Evolutionary conservation across 257 asterid species (phyloP).

Genomic region (Plectranthus barbatus): DNA sequence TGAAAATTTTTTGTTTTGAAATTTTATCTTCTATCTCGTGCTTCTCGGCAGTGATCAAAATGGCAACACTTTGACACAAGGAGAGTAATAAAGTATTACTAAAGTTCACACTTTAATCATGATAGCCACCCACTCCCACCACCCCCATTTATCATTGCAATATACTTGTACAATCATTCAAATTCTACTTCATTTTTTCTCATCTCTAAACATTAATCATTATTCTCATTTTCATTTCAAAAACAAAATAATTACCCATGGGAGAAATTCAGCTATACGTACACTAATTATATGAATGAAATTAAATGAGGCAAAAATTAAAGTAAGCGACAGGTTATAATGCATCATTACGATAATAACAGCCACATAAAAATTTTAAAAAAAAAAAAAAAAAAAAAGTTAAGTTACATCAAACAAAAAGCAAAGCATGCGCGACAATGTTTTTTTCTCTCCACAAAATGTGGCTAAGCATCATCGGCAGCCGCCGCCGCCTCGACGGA

Average conservation of each 20-base stretch:
- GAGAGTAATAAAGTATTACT: slow-evolving; percentile 12
- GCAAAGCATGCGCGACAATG: slow-evolving; percentile 27
- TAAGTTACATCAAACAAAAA: slow-evolving; percentile 18
- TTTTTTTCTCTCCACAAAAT: background rate
- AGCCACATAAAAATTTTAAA: background rate
- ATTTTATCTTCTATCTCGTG: slow-evolving; percentile 12
- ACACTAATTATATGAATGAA: background rate
- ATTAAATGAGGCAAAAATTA: background rate
- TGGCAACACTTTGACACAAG: slow-evolving; percentile 29
- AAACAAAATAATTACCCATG: no score
- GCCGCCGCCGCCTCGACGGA: slow-evolving; percentile 53
- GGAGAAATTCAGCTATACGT: background rate
- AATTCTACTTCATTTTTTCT: background rate
- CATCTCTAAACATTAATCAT: no score
- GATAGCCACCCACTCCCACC: slow-evolving; percentile 25
- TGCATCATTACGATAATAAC: background rate
- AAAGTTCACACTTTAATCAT: slow-evolving; percentile 55
- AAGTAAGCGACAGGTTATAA: background rate
- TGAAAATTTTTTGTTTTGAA: background rate
- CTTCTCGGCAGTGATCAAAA: slow-evolving; percentile 30
- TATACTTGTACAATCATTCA: slow-evolving; percentile 23
- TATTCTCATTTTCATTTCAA: no score
- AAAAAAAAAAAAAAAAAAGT: background rate
- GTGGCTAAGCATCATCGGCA: slow-evolving; percentile 28
- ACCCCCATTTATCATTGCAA: slow-evolving; percentile 27